A percentile compares a stretch with the other conserved stretches of the same genome.
These are phyloP conservation scores for Trametes cinnabarina DNA, from an alignment of 768 basidiomycete species.

Conservation along the genomic window DNA sequence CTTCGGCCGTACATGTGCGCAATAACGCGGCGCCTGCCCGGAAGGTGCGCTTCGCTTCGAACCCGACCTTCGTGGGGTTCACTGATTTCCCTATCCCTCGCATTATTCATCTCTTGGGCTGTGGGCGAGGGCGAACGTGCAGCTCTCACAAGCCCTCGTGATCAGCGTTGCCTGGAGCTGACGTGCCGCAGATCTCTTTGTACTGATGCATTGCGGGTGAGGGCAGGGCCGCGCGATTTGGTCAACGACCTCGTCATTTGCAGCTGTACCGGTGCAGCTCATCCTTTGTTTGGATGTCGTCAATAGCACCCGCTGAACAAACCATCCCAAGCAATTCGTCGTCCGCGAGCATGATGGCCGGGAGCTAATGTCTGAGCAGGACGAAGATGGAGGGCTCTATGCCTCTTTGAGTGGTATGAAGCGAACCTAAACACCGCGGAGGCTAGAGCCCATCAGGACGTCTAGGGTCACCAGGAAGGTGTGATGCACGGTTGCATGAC, in stretches of 20 bases:
- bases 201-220: slow-evolving; percentile 9
- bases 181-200: slow-evolving; percentile 14
- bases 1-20: background rate
- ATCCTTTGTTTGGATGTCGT: background rate
- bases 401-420: background rate
- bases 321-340: background rate
- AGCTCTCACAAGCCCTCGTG: slow-evolving; percentile 1
- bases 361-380: background rate
- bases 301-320: background rate
- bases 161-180: slow-evolving; percentile 11
- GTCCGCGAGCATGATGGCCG: background rate
- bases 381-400: background rate
- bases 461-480: background rate
- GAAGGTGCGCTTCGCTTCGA: background rate
- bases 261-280: background rate
- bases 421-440: slow-evolving; percentile 1
- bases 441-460: background rate
- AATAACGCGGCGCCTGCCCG: background rate
- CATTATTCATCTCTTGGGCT: background rate
- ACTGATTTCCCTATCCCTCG: background rate
- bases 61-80: background rate
- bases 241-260: background rate
- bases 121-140: slow-evolving; percentile 9
- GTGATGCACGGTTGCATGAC: background rate
- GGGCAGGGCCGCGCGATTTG: slow-evolving; percentile 6